These are phyloP conservation scores for Sporothrix protearum DNA, from an alignment of 2,329 filamentous ascomycete species.

Conservation along the genomic window DNA sequence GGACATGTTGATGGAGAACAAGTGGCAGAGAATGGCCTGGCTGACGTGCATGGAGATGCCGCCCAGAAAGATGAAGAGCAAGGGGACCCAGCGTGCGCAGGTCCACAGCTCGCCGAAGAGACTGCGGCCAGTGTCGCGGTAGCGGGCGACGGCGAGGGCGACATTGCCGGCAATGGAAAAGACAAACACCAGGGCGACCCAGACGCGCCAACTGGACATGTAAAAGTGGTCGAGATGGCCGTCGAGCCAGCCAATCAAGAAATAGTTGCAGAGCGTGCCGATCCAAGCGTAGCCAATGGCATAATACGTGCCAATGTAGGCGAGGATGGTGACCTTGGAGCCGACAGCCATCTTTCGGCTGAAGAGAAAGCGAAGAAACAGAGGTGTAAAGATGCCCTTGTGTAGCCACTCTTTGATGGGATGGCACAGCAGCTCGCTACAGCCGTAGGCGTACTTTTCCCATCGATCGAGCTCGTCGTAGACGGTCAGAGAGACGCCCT, in stretches of 20 bases:
- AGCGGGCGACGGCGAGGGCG: conserved; percentile 67
- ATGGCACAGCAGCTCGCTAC: conserved; percentile 77
- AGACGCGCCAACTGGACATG: conserved; percentile 74
- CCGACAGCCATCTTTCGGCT: conserved; percentile 67
- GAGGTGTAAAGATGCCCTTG: conserved; percentile 73
- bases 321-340: conserved; percentile 71
- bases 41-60: conserved; percentile 77
- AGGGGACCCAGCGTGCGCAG: conserved; percentile 42
- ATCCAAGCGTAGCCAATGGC: conserved; percentile 74
- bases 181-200: conserved; percentile 75
- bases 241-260: conserved; percentile 72
- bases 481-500: conserved; percentile 78
- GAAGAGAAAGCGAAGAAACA: conserved; percentile 70
- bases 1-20: conserved; percentile 81
- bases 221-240: conserved; percentile 77
- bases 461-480: conserved; percentile 81
- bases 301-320: conserved; percentile 78
- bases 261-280: conserved; percentile 70
- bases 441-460: conserved; percentile 85
- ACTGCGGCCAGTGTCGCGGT: conserved; percentile 62
- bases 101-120: conserved; percentile 62
- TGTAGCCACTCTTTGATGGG: conserved; percentile 70
- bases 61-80: conserved; percentile 77
- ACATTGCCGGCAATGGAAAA: conserved; percentile 73
- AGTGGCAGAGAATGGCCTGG: conserved; percentile 74